Evolutionary conservation across 1,284 basidiomycete genomes (phyloP).

Genomic region (Afroboletus lepidellus): DNA sequence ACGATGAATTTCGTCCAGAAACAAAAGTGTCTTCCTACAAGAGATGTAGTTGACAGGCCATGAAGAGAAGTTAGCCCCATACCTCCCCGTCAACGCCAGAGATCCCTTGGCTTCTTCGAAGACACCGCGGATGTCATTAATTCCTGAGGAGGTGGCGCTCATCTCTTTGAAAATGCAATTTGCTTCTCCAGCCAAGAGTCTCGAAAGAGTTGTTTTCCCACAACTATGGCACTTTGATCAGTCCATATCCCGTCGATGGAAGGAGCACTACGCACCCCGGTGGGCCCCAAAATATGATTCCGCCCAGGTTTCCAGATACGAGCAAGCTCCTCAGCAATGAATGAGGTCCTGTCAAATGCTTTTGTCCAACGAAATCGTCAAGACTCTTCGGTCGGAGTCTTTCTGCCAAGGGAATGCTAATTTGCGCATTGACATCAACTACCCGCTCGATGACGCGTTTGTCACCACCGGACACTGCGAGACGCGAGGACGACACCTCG

Average conservation of each 20-base stretch:
- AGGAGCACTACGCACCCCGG: slow-evolving; percentile 50
- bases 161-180: slow-evolving; percentile 71
- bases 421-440: slow-evolving; percentile 29
- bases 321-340: slow-evolving; percentile 54
- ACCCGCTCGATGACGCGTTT: slow-evolving; percentile 29
- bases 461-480: slow-evolving; percentile 14
- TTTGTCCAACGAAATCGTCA: slow-evolving; percentile 69
- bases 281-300: slow-evolving; percentile 73
- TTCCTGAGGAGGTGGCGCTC: slow-evolving; percentile 73
- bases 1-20: slow-evolving; percentile 89
- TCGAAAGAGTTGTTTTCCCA: slow-evolving; percentile 81
- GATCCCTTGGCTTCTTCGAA: slow-evolving; percentile 80
- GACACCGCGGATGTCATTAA: slow-evolving; percentile 75
- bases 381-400: slow-evolving; percentile 58
- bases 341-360: slow-evolving; percentile 53
- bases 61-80: not conserved
- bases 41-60: slow-evolving; percentile 4
- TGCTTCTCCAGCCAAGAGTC: slow-evolving; percentile 62
- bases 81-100: slow-evolving; percentile 69
- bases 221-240: slow-evolving; percentile 38
- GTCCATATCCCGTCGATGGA: not conserved
- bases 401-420: slow-evolving; percentile 61
- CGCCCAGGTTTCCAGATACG: slow-evolving; percentile 50
- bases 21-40: slow-evolving; percentile 64
- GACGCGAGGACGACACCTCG: slow-evolving; percentile 7